A percentile compares a stretch with the other conserved stretches of the same genome.
phyloP scores from a whole-genome alignment of 768 basidiomycete species.

The Lactarius tabidus region DNA sequence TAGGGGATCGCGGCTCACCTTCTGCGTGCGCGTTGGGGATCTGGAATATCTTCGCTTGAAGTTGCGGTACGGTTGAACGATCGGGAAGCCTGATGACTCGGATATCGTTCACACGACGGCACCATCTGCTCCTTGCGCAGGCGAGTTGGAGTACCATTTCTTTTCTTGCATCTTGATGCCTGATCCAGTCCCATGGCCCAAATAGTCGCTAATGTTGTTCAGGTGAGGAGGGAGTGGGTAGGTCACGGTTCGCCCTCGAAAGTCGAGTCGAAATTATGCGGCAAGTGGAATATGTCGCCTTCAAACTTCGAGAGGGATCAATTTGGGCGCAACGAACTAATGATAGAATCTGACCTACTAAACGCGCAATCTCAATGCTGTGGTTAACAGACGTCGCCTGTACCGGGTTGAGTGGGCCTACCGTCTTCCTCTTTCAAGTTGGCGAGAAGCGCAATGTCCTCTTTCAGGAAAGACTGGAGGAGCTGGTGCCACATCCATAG shows the following conservation, averaged over 20 bases:
- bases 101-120: conserved; percentile 95
- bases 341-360: conserved; percentile 47
- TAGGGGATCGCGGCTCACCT: conserved; percentile 36
- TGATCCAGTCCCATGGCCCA: conserved; percentile 45
- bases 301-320: conserved; percentile 55
- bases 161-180: conserved; percentile 7
- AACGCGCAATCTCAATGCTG: conserved; percentile 91
- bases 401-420: conserved; percentile 77
- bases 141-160: conserved; percentile 32
- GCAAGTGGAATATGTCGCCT: conserved; percentile 83
- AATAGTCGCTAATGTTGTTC: conserved; percentile 93
- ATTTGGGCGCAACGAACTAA: background rate
- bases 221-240: conserved; percentile 96
- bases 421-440: conserved; percentile 36
- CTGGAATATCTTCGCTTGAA: conserved; percentile 75
- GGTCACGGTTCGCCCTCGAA: conserved; percentile 93
- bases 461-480: conserved; percentile 47
- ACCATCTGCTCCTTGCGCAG: conserved; percentile 87
- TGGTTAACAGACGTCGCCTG: conserved; percentile 92
- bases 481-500: conserved; percentile 80
- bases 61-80: conserved; percentile 95
- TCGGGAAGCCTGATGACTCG: conserved; percentile 90
- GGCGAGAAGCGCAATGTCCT: conserved; percentile 49
- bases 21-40: conserved; percentile 73
- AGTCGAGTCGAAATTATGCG: conserved; percentile 97